phyloP scores from a whole-genome alignment of 306 rosid genomes.

The Quercus robur region DNA sequence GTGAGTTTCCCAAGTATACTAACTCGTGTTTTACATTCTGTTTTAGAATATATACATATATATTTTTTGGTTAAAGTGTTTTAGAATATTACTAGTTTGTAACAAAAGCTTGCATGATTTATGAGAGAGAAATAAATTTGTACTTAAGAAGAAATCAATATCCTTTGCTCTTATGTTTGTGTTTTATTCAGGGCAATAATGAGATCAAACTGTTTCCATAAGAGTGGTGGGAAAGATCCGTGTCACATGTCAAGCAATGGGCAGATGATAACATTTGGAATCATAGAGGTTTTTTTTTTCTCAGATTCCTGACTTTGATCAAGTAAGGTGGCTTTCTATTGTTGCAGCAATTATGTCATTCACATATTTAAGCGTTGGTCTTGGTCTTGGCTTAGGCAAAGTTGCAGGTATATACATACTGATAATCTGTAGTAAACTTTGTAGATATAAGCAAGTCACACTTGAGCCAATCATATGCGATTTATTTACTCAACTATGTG shows the following conservation, averaged over 20 bases:
- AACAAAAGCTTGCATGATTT: not conserved
- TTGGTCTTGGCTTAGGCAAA: slow-evolving; percentile 62
- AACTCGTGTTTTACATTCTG: not conserved
- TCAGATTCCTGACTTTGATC: slow-evolving; percentile 70
- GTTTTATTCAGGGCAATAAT: slow-evolving; percentile 49
- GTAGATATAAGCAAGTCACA: not conserved
- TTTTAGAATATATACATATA: not conserved
- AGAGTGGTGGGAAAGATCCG: slow-evolving; percentile 69
- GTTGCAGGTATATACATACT: slow-evolving; percentile 46
- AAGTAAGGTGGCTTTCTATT: slow-evolving; percentile 79
- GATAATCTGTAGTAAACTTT: not conserved
- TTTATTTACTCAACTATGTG: not conserved
- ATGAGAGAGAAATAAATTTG: no score
- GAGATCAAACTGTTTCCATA: slow-evolving; percentile 71
- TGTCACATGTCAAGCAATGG: slow-evolving; percentile 79
- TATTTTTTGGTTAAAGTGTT: no score
- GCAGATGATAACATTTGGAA: slow-evolving; percentile 73
- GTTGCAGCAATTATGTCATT: slow-evolving; percentile 79
- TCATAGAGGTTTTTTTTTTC: slow-evolving; percentile 59
- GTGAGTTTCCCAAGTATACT: slow-evolving; percentile 33
- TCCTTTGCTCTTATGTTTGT: not conserved
- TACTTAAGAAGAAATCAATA: not conserved
- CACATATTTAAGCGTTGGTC: slow-evolving; percentile 57
- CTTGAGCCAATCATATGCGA: not conserved
- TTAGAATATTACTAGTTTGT: not conserved